These are phyloP conservation scores for Sphenostylis stenocarpa DNA, from an alignment of 306 rosid species.

Conservation along the genomic window DNA sequence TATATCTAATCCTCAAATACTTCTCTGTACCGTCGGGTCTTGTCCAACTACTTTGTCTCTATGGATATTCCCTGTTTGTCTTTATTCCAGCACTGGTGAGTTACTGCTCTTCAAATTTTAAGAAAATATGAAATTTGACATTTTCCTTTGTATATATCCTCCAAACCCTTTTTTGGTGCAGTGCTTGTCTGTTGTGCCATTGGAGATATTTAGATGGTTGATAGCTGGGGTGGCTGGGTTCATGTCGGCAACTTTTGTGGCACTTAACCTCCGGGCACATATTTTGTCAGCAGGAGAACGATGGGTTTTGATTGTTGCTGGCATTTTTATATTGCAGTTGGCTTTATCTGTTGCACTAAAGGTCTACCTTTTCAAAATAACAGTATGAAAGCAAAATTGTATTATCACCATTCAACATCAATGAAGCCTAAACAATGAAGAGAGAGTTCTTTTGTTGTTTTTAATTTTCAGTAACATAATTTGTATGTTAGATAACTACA, in stretches of 20 bases:
- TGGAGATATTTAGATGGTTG: conserved; percentile 71
- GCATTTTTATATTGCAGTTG: conserved; percentile 74
- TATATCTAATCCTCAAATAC: conserved; percentile 71
- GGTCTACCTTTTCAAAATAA: conserved; percentile 65
- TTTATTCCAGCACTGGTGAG: conserved; percentile 83
- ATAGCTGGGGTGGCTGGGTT: conserved; percentile 75
- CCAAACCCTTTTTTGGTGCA: conserved; percentile 29
- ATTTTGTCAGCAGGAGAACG: conserved; percentile 78
- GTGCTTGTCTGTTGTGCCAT: conserved; percentile 77
- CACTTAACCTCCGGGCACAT: conserved; percentile 85
- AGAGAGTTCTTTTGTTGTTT: conserved; percentile 32
- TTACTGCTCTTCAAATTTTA: conserved; percentile 18
- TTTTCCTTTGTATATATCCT: conserved; percentile 4
- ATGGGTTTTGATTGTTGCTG: conserved; percentile 75
- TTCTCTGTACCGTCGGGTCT: conserved; percentile 86
- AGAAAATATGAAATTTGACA: background rate
- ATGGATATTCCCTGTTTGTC: conserved; percentile 81
- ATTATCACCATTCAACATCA: background rate
- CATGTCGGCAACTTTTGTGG: conserved; percentile 86
- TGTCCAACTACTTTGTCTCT: conserved; percentile 81
- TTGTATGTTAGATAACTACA: background rate
- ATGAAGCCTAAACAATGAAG: conserved; percentile 42
- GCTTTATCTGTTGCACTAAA: conserved; percentile 67
- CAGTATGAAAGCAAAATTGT: conserved; percentile 45
- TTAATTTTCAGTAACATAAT: conserved; percentile 18